phyloP scores from a whole-genome alignment of 164 flowering plant species.

The Berberis vulgaris region DNA sequence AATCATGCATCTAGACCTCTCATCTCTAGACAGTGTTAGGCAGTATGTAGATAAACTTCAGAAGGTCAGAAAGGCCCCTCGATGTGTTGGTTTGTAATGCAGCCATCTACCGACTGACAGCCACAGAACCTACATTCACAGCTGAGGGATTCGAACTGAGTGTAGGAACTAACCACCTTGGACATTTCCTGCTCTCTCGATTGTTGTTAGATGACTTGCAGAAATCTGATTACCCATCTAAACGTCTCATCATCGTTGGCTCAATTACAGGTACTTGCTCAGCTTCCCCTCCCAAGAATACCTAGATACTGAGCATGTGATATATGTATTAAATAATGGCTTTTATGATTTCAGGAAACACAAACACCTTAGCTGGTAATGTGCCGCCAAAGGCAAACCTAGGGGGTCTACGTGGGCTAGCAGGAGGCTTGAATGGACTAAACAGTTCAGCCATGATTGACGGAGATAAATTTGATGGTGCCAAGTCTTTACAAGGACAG shows the following conservation, averaged over 20 bases:
- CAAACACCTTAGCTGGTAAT: constrained; percentile 96
- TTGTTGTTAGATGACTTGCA: constrained; percentile 75
- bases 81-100: constrained; percentile 96
- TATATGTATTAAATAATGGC: neutral
- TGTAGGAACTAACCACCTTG: constrained; percentile 95
- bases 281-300: neutral
- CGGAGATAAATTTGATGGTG: constrained; percentile 91
- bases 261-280: constrained; percentile 73
- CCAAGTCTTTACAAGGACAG: constrained; percentile 98
- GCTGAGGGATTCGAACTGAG: constrained; percentile 97
- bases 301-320: neutral
- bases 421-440: constrained; percentile 74
- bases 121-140: constrained; percentile 77
- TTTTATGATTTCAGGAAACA: constrained; percentile 49
- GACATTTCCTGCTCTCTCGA: constrained; percentile 83
- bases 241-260: constrained; percentile 86
- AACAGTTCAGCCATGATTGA: constrained; percentile 92
- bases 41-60: constrained; percentile 80
- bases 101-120: constrained; percentile 94
- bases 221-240: constrained; percentile 78
- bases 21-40: constrained; percentile 94
- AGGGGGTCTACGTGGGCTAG: constrained; percentile 90
- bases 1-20: constrained; percentile 87
- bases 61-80: constrained; percentile 58
- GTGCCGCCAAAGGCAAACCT: constrained; percentile 97